These are phyloP conservation scores for Kazachstania sp. DNA, from an alignment of 1,139 yeast genomes.

Conservation along the genomic window DNA sequence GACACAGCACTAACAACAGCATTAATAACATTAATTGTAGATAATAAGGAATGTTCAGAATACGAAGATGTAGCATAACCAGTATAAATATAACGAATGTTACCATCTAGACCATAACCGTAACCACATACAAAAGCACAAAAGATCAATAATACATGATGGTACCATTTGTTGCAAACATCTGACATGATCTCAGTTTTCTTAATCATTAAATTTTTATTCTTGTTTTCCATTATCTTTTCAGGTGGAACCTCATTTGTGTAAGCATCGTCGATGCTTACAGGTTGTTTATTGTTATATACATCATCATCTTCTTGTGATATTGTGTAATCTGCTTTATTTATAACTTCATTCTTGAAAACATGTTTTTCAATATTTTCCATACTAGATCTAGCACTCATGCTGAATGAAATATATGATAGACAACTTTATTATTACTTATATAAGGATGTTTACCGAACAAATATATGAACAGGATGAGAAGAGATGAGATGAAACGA, in stretches of 20 bases:
- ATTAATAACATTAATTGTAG: conserved; percentile 57
- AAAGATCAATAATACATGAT: conserved; percentile 28
- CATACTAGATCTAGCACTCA: conserved; percentile 3
- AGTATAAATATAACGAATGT: conserved; percentile 43
- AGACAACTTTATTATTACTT: too few species aligned
- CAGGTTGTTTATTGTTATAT: too few species aligned
- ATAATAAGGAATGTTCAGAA: conserved; percentile 47
- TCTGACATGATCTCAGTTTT: conserved; percentile 18
- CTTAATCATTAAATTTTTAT: conserved; percentile 12
- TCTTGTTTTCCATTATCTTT: background rate
- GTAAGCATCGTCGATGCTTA: background rate
- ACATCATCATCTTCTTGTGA: background rate
- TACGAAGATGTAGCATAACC: conserved; percentile 51
- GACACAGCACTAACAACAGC: conserved; percentile 65
- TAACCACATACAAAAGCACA: conserved; percentile 54
- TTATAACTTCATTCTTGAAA: background rate
- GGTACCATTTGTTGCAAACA: conserved; percentile 20
- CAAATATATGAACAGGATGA: too few species aligned
- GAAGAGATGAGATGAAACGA: too few species aligned
- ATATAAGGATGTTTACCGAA: too few species aligned
- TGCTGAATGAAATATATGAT: background rate
- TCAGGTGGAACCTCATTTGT: background rate
- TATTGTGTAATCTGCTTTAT: background rate
- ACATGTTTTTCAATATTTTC: conserved; percentile 3
- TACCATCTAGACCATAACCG: conserved; percentile 58